Percentiles rank a stretch among this genome's conserved stretches.
phyloP scores from a whole-genome alignment of 2,329 filamentous ascomycete genomes.

The Colletotrichum eleusines region DNA sequence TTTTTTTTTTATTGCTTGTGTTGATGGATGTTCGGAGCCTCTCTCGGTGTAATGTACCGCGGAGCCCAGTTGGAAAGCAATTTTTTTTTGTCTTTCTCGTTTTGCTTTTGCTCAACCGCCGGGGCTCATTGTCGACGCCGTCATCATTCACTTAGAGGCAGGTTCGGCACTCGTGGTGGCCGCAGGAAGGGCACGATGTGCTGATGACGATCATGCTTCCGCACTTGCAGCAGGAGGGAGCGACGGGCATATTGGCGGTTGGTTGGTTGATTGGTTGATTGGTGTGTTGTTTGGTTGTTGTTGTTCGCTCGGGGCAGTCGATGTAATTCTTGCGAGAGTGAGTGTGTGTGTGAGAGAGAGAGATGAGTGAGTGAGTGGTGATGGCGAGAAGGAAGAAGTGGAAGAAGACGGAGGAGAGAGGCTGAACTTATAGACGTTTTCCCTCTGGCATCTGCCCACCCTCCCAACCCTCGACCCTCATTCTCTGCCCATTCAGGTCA shows the following conservation, averaged over 20 bases:
- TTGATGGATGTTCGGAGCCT: constrained; percentile 26
- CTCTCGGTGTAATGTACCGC: constrained; percentile 35
- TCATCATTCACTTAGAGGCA: constrained; percentile 51
- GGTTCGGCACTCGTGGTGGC: constrained; percentile 62
- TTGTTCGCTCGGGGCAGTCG: constrained; percentile 17
- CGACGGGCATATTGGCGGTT: constrained; percentile 56
- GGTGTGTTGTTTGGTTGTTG: constrained; percentile 14
- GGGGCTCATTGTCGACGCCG: background rate
- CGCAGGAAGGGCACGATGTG: constrained; percentile 63
- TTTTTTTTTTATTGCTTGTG: constrained; percentile 2
- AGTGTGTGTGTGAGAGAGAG: too few relatives aligned
- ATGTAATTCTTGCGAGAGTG: background rate
- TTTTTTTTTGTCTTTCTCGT: background rate
- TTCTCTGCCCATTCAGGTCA: constrained; percentile 2
- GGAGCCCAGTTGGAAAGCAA: background rate
- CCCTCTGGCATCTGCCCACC: constrained; percentile 7
- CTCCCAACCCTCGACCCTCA: constrained; percentile 17
- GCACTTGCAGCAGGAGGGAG: constrained; percentile 68
- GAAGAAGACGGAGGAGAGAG: constrained; percentile 14
- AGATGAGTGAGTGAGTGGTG: background rate
- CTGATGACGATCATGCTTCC: constrained; percentile 69
- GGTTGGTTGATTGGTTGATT: constrained; percentile 32
- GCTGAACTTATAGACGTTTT: constrained; percentile 37
- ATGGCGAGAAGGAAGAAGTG: accelerated
- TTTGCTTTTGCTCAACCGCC: background rate